Evolutionary conservation across 495 filamentous ascomycete genomes (phyloP), one percentile per base, ranked within the genome.

Genomic region (Trichodelitschia bisporula): DNA sequence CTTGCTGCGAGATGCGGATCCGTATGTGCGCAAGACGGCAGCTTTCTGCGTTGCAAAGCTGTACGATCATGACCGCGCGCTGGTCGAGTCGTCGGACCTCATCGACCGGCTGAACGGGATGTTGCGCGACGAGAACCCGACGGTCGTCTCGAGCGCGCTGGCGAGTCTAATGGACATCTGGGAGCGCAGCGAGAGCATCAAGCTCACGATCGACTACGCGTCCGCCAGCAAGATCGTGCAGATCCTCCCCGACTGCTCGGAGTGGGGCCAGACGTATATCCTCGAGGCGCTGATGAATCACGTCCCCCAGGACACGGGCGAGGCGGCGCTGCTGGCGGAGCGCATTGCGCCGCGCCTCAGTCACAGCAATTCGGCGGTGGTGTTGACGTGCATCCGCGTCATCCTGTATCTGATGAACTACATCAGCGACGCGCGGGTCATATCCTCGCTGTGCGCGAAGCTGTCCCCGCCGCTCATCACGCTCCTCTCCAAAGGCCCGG

Each of bases 191-290:
- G 86, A 95, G 47, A 75, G 72, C 34, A 99, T 99, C 51, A 95
- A 91, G 40, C 66, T 99, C 29, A 93, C 89, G 2, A 93, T 99
- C 40, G 86, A 99, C 50, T 92, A 95, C 48, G 67, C 66, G 32
- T 95, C 89, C 50, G 86, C 86, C 10, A 92, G 82, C 26, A 99
- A 95, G 55, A 75, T 99, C 56, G 80, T 95, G 10, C 80, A 89
- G 35, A 95, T 99, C 31, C 41, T 99, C 28, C 69, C 89, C 11
- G 89, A 95, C 43, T 95, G 86, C 52, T 95, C 89, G 12, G 86
- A 99, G 78, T 99, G 86, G 86, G 84, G 89, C 27, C 86, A 99
- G 56, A 89, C 82, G 24, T 99, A 99, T 46, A 99, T 99, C 34
- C 65, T 99, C 6, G 86, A 99, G 53, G 80, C 86, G 5, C 62